A percentile compares a stretch with the other conserved stretches of the same genome.
Evolutionary conservation across 139 green algal genomes (phyloP).

Genomic region (Edaphochlamys debaryana): DNA sequence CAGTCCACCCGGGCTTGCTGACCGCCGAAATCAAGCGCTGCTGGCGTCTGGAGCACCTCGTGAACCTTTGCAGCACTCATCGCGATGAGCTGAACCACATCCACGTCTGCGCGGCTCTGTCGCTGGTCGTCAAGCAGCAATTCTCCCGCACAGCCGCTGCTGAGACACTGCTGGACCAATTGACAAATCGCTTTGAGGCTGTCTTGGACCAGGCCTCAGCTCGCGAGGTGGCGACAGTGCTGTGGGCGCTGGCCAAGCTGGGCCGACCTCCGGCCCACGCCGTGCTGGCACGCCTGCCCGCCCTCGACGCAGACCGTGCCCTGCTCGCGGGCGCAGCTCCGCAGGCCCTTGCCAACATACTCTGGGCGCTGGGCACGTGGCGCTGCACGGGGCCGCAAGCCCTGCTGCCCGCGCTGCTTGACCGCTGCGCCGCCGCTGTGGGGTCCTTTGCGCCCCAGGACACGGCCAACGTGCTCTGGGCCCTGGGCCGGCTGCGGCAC

Average conservation of each 20-base stretch:
- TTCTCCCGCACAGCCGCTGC: not conserved
- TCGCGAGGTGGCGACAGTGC: conserved; percentile 10
- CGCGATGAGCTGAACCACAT: conserved; percentile 20
- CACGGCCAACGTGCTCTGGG: conserved; percentile 42
- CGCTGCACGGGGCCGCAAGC: not conserved
- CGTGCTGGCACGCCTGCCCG: not conserved
- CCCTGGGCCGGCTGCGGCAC: conserved; percentile 15
- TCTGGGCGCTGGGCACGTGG: conserved; percentile 33
- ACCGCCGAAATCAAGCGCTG: not conserved
- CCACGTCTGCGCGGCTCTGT: conserved; percentile 6
- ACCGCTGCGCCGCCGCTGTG: not conserved
- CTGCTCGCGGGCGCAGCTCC: not conserved
- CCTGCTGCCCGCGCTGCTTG: conserved; percentile 7
- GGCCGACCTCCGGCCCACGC: not conserved
- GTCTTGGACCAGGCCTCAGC: not conserved
- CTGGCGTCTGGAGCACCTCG: not conserved
- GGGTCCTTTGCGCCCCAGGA: conserved; percentile 28
- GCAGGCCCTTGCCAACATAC: conserved; percentile 10
- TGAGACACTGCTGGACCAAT: not conserved
- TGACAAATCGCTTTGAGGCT: not conserved
- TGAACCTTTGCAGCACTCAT: not conserved
- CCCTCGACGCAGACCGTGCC: not conserved
- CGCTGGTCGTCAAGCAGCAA: not conserved
- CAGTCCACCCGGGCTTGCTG: not conserved
- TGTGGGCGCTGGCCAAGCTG: conserved; percentile 26